Evolutionary conservation across 768 basidiomycete genomes (phyloP).

Genomic region (Lentinula detonsa): DNA sequence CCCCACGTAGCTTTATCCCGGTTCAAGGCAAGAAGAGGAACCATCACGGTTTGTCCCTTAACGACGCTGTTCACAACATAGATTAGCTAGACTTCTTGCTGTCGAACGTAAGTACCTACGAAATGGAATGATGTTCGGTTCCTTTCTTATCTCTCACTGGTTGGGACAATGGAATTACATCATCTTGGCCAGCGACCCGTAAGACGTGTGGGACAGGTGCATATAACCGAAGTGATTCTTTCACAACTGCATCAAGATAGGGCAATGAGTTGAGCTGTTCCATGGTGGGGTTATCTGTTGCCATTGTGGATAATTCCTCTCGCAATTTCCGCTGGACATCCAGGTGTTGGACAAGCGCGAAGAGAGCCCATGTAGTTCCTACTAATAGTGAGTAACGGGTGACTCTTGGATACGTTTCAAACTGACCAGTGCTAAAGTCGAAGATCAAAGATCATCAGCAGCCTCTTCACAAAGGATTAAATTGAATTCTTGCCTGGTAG

Average conservation of each 20-base stretch:
- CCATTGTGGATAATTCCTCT: conserved; percentile 32
- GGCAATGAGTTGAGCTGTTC: conserved; percentile 43
- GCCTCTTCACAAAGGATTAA: background rate
- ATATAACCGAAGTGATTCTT: conserved; percentile 37
- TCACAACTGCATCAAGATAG: conserved; percentile 43
- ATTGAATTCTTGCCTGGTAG: conserved; percentile 18
- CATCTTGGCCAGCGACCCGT: conserved; percentile 27
- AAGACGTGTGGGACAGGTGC: conserved; percentile 25
- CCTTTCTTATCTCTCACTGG: conserved; percentile 29
- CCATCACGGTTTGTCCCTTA: conserved; percentile 37
- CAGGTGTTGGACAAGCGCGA: conserved; percentile 28
- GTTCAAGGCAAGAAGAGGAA: conserved; percentile 55
- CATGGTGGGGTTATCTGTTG: conserved; percentile 39
- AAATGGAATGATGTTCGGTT: conserved; percentile 17
- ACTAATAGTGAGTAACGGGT: conserved; percentile 3
- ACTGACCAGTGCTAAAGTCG: background rate
- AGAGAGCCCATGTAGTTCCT: conserved; percentile 37
- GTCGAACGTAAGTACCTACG: conserved; percentile 14
- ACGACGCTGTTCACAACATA: conserved; percentile 28
- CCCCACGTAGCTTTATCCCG: conserved; percentile 53
- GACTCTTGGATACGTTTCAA: background rate
- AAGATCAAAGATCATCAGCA: background rate
- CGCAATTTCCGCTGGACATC: conserved; percentile 37
- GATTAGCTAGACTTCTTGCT: conserved; percentile 9
- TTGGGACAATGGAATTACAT: conserved; percentile 27